Conservation (phyloP, 306 rosid genomes). For the Casuarina glauca region DNA sequence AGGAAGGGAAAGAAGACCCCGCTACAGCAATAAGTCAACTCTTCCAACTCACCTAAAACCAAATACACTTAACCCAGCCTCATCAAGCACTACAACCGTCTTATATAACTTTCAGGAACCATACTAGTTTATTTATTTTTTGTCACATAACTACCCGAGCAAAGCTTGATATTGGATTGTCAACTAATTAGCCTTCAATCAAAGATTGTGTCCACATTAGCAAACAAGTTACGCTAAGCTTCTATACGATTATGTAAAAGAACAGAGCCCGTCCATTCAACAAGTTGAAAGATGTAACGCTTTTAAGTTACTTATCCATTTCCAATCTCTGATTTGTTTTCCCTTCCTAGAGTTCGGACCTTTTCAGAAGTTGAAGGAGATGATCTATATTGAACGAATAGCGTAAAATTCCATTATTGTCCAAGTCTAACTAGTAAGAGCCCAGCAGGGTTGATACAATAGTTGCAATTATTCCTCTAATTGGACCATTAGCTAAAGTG, state of each 20-base stretch:
- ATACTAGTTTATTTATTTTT: not conserved
- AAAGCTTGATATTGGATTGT: too few species aligned
- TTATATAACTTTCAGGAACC: not conserved
- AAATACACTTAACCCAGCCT: not conserved
- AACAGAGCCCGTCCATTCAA: not conserved
- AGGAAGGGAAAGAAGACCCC: not conserved
- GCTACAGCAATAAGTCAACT: not conserved
- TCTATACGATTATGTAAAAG: too few species aligned
- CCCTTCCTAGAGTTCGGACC: not conserved
- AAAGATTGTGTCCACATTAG: too few species aligned
- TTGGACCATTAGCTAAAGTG: too few species aligned
- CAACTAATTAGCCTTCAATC: too few species aligned
- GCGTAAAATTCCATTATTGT: not conserved
- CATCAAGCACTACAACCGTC: not conserved
- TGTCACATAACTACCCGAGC: not conserved
- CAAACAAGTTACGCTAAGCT: too few species aligned
- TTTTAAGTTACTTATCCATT: not conserved
- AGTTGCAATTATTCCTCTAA: too few species aligned
- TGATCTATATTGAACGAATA: not conserved
- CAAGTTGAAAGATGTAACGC: too few species aligned
- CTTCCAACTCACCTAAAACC: not conserved
- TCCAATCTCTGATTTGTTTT: not conserved
- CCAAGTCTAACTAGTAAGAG: too few species aligned
- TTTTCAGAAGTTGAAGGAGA: not conserved
- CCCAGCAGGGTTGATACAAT: too few species aligned